phyloP scores from a whole-genome alignment of 352 stramenopile species.

The Phytophthora lateralis region DNA sequence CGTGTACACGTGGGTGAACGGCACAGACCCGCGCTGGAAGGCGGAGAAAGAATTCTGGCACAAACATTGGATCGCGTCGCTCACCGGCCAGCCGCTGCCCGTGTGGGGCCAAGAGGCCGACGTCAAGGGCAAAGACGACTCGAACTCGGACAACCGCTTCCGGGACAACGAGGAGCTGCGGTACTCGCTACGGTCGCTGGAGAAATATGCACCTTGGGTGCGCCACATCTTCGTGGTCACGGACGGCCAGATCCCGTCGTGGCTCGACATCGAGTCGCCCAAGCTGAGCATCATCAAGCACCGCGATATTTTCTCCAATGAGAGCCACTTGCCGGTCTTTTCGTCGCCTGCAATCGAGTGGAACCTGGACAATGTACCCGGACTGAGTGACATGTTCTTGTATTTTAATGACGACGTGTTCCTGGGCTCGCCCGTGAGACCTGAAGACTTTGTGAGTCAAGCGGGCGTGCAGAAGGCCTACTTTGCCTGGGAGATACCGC shows the following conservation, averaged over 20 bases:
- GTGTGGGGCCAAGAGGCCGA: constrained; percentile 46
- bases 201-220: constrained; percentile 96
- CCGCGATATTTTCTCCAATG: constrained; percentile 90
- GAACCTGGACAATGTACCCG: constrained; percentile 93
- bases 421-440: constrained; percentile 83
- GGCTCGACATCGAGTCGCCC: constrained; percentile 88
- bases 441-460: constrained; percentile 93
- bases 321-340: constrained; percentile 92
- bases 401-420: constrained; percentile 98
- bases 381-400: constrained; percentile 92
- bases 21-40: constrained; percentile 93
- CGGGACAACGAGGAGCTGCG: constrained; percentile 95
- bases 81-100: constrained; percentile 81
- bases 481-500: constrained; percentile 93
- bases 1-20: constrained; percentile 97
- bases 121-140: constrained; percentile 70
- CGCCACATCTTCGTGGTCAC: constrained; percentile 95
- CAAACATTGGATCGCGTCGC: constrained; percentile 86
- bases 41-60: constrained; percentile 89
- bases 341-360: constrained; percentile 94
- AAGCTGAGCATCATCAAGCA: constrained; percentile 91
- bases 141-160: constrained; percentile 91
- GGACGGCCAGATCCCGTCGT: constrained; percentile 93
- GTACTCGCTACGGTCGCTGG: constrained; percentile 92
- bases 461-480: constrained; percentile 91